Conservation (phyloP, 1,139 yeast genomes). For the Saccharomycopsis hybrid region DNA sequence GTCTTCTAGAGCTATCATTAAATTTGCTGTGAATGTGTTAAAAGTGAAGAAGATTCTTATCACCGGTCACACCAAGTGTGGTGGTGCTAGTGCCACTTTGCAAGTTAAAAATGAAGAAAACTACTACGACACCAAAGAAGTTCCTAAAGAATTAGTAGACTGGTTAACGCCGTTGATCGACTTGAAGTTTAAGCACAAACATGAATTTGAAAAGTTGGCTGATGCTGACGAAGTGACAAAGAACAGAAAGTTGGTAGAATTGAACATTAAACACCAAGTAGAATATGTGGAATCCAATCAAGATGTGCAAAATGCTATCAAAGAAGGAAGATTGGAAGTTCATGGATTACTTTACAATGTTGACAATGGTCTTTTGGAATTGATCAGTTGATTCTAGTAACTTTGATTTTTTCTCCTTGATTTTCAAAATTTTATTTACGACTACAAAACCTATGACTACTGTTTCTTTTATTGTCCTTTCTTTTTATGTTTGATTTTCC, state of each 20-base stretch:
- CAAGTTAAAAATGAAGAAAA: slow-evolving; percentile 57
- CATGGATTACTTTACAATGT: slow-evolving; percentile 90
- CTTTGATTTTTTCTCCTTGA: too few species aligned
- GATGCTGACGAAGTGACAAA: slow-evolving; percentile 35
- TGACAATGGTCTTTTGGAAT: slow-evolving; percentile 58
- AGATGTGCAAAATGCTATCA: slow-evolving; percentile 66
- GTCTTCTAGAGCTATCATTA: slow-evolving; percentile 75
- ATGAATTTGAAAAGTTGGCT: slow-evolving; percentile 29
- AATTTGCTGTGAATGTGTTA: slow-evolving; percentile 83
- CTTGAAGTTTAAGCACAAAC: slow-evolving; percentile 45
- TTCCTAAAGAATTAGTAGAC: slow-evolving; percentile 47
- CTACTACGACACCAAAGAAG: slow-evolving; percentile 11
- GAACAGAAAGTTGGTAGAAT: slow-evolving; percentile 65
- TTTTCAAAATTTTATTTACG: too few species aligned
- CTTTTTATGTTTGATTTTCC: too few species aligned
- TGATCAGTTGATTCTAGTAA: too few species aligned
- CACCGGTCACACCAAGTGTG: slow-evolving; percentile 98
- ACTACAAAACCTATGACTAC: too few species aligned
- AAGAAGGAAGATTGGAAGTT: slow-evolving; percentile 69
- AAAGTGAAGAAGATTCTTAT: slow-evolving; percentile 79
- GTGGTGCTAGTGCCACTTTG: slow-evolving; percentile 88
- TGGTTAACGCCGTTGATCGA: slow-evolving; percentile 76
- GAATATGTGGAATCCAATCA: slow-evolving; percentile 59
- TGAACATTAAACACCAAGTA: slow-evolving; percentile 64
- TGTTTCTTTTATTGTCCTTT: too few species aligned